Base-by-base conservation (phyloP, 2,329 filamentous ascomycete species). In the Neophaeococcomyces aloes region DNA sequence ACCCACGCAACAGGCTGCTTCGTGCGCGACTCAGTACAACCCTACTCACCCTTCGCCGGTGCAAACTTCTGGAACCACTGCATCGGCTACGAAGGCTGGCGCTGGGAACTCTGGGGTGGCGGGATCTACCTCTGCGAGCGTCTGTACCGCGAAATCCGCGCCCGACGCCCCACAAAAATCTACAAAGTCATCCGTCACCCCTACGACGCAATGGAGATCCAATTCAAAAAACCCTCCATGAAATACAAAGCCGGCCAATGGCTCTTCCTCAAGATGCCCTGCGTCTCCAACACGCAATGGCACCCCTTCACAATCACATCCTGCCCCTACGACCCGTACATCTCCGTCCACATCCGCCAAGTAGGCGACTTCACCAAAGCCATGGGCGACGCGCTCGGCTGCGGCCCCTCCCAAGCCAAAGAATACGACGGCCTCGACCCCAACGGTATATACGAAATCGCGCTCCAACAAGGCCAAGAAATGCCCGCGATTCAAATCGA, bases 271-370 rank as follows among this genome's bases (percentile, higher is more conserved):
- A 89, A 96, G 63, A 81, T 94, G 18, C 91, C 91, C 0, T 81
- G 84, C 5, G 78, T 98, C 42, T 94, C 86, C 52, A 77, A 74
- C 56, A 81, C 86, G 59, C 87, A 98, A 68, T 98, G 91, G 91
- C 91, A 98, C 66, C 91, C 91, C 1, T 98, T 96, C 62, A 98
- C 91, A 59, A 96, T 98, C 64, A 98, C 91, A 2, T 96, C 91
- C 7, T 98, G 91, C 65, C 91, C 91, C 4, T 91, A 86, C 59
- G 91, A 98, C 57, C 84, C 86, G 1, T 96, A 96, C 59, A 79
- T 96, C 53, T 94, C 86, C 30, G 76, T 98, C 23, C 91, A 98
- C 64, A 81, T 98, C 46, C 84, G 91, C 38, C 91, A 96, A 68
- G 89, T 96, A 5, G 91, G 91, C 53, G 91, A 98, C 67, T 98